These are phyloP conservation scores for Magnaporthales sp. DNA, from an alignment of 2,329 filamentous ascomycete species.

Conservation along the genomic window DNA sequence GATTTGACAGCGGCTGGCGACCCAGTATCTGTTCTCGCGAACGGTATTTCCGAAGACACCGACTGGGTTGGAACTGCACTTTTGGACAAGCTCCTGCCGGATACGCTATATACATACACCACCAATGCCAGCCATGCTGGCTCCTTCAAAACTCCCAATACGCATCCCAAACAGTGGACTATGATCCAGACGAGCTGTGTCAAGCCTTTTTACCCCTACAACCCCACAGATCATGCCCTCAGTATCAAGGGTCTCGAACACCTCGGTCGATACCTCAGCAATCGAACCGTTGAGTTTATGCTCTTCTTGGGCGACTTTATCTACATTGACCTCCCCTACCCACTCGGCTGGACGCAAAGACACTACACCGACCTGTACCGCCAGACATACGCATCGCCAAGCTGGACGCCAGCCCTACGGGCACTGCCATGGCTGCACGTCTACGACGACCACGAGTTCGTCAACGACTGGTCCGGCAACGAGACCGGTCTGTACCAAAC, in stretches of 20 bases:
- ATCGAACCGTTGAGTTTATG: slow-evolving; percentile 57
- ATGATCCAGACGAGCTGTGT: slow-evolving; percentile 92
- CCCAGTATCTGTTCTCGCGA: background rate
- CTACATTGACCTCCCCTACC: slow-evolving; percentile 79
- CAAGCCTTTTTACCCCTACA: slow-evolving; percentile 84
- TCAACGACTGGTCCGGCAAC: slow-evolving; percentile 85
- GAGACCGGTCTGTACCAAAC: slow-evolving; percentile 70
- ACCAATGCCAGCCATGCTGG: slow-evolving; percentile 49
- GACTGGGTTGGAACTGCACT: background rate
- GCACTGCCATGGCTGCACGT: slow-evolving; percentile 97
- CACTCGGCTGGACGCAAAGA: slow-evolving; percentile 61
- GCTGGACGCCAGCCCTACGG: slow-evolving; percentile 68
- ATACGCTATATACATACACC: slow-evolving; percentile 41
- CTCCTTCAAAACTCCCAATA: slow-evolving; percentile 55
- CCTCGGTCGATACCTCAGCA: slow-evolving; percentile 63
- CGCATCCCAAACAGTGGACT: slow-evolving; percentile 56
- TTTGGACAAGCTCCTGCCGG: background rate
- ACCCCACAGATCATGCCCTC: slow-evolving; percentile 71
- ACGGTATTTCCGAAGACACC: background rate
- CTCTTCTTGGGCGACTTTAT: slow-evolving; percentile 80
- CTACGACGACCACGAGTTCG: slow-evolving; percentile 92
- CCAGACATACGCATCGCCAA: slow-evolving; percentile 90
- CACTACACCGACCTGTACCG: slow-evolving; percentile 88
- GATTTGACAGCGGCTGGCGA: background rate
- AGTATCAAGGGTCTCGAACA: slow-evolving; percentile 72